phyloP scores from a whole-genome alignment of 306 rosid species.

The Malus sieversii region DNA sequence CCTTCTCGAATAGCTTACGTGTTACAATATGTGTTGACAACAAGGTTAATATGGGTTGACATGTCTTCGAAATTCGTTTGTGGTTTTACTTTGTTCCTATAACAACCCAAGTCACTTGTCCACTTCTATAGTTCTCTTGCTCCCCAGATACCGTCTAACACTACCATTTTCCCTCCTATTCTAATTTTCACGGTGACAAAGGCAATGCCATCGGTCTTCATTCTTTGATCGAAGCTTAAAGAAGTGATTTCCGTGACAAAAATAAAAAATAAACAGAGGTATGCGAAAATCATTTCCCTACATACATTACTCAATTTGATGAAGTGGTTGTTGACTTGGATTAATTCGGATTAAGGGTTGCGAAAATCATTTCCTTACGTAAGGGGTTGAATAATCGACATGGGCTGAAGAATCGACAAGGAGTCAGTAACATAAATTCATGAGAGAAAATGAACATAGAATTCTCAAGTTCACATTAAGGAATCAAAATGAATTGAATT shows the following conservation, averaged over 20 bases:
- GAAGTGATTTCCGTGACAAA: too few relatives aligned
- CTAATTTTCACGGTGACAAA: not conserved
- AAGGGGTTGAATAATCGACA: not conserved
- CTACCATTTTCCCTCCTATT: too few relatives aligned
- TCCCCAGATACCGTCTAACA: not conserved
- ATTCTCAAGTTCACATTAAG: slow-evolving; percentile 5
- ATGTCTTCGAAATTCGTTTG: not conserved
- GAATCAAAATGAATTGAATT: slow-evolving; percentile 22
- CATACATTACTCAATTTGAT: too few relatives aligned
- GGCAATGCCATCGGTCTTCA: not conserved
- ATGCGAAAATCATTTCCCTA: too few relatives aligned
- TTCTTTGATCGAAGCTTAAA: too few relatives aligned
- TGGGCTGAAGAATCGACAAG: not conserved
- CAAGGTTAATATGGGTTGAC: too few relatives aligned
- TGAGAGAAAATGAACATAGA: not conserved
- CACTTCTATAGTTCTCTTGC: not conserved
- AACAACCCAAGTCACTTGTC: too few relatives aligned
- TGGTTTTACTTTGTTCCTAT: not conserved
- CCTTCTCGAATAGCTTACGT: too few relatives aligned
- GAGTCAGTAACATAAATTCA: not conserved
- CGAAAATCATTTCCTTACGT: too few relatives aligned
- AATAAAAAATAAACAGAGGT: too few relatives aligned
- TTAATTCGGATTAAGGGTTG: too few relatives aligned
- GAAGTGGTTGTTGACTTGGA: too few relatives aligned
- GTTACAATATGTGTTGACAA: not conserved